Evolutionary conservation across 148 eudicot species (phyloP), one percentile per base, ranked within the genome.

Genomic region (Heliamphora exappendiculata): DNA sequence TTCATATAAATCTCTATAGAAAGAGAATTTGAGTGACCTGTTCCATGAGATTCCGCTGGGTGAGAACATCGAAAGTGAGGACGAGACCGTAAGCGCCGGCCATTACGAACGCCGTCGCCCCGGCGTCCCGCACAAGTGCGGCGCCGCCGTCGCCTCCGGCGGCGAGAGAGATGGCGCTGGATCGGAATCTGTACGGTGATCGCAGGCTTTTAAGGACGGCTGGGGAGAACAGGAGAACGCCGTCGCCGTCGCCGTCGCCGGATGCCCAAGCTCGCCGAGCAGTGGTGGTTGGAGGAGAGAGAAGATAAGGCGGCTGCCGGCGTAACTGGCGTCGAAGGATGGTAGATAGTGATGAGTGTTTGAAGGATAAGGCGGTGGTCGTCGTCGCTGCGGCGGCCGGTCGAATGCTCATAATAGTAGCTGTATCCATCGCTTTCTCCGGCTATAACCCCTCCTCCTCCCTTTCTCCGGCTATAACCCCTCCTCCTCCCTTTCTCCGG

Each of bases 41-140:
- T 42, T 84, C 69, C 7, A 91, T 83, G 77, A 87, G 19, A 20
- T 79, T 67, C 28, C 83, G 83, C 39, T 72, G 78, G 11, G 92
- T 84, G 76, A 91, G 88, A 77, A 42, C 9, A 76, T 89, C 92
- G 78, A 89, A 87, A 22, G 78, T 67, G 16, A 84, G 70, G 29
- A 91, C 95, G 7, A 91, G 83, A 49, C 80, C 80, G 72, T 89
- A 91, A 16, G 85, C 92, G 12, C 92, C 89, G 65, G 70, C 72
- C 58, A 87, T 68, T 0, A 82, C 81, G 0, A 79, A 44, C 10
- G 75, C 81, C 57, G 90, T 74, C 12, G 89, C 92, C 26, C 82
- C 89, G 58, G 88, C 89, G 73, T 90, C 95, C 41, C 81, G 89
- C 6, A 78, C 74, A 72, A 84, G 13, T 14, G 67, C 59, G 2